These are phyloP conservation scores for Adansonia gregorii DNA, from an alignment of 441 rosid species.

Conservation along the genomic window DNA sequence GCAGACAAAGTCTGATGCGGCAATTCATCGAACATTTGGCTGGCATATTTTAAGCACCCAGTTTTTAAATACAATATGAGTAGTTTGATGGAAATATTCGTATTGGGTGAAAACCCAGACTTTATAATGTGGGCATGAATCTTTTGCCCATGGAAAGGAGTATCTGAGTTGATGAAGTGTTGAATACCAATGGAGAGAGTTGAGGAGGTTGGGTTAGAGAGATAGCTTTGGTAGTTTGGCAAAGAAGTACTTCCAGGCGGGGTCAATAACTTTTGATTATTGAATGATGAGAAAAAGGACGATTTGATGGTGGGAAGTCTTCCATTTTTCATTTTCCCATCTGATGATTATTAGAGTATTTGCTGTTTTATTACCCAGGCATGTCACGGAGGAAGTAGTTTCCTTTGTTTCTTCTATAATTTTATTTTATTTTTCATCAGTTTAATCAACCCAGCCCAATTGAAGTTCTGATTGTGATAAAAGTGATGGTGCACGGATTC, in stretches of 20 bases:
- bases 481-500: neutral
- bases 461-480: neutral
- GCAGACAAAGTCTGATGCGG: conserved; percentile 72
- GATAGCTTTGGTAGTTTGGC: conserved; percentile 27
- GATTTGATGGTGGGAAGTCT: conserved; percentile 27
- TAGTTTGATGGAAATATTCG: conserved; percentile 68
- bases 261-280: conserved; percentile 13
- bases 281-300: conserved; percentile 23
- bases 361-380: neutral
- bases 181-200: conserved; percentile 59
- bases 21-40: conserved; percentile 76
- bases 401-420: neutral
- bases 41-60: conserved; percentile 59
- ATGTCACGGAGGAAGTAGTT: neutral
- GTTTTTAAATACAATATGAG: conserved; percentile 59
- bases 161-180: conserved; percentile 61
- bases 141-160: conserved; percentile 60
- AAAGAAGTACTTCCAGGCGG: conserved; percentile 20
- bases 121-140: conserved; percentile 68
- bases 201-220: conserved; percentile 33
- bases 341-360: neutral
- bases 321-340: conserved; percentile 35
- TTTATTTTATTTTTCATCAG: no score
- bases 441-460: neutral
- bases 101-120: conserved; percentile 59